Percentiles rank a stretch among this genome's conserved stretches.
These are phyloP conservation scores for Xylariaceae sp. DNA, from an alignment of 2,329 filamentous ascomycete genomes.

Conservation along the genomic window DNA sequence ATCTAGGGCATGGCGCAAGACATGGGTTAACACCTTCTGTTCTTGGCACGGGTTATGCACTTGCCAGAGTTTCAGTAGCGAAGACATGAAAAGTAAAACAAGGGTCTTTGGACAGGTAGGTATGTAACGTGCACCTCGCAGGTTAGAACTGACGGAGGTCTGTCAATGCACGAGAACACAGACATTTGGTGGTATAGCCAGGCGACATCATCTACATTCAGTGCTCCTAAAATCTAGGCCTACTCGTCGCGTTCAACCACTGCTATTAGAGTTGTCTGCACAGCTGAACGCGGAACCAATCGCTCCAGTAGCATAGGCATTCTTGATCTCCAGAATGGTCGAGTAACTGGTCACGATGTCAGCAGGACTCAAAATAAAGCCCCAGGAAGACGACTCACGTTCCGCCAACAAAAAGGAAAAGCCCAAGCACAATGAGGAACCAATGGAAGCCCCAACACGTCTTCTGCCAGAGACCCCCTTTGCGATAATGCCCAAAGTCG, in stretches of 20 bases:
- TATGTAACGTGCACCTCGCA: no score
- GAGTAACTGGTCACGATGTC: constrained; percentile 3
- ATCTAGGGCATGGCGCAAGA: no score
- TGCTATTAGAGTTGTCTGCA: constrained; percentile 9
- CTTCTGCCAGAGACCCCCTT: constrained; percentile 4
- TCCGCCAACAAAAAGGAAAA: constrained; percentile 8
- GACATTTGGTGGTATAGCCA: no score
- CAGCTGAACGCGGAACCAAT: constrained; percentile 13
- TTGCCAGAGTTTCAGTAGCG: no score
- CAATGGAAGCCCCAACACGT: constrained; percentile 5
- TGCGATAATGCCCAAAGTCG: constrained; percentile 6
- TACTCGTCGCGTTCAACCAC: neutral
- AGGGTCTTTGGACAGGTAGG: no score
- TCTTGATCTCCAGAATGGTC: constrained; percentile 6
- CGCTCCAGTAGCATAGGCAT: constrained; percentile 7
- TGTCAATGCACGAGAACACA: no score
- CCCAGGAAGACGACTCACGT: constrained; percentile 5
- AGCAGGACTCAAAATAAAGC: neutral
- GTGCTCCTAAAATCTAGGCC: no score
- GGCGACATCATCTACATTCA: no score
- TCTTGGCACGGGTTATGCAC: no score
- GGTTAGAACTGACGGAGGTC: no score
- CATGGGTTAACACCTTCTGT: no score
- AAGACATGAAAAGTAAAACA: no score
- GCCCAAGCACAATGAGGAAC: constrained; percentile 6